A percentile compares a stretch with the other conserved stretches of the same genome.
These are phyloP conservation scores for Trypanosoma lewisi DNA, from an alignment of 208 protist genomes.

Conservation along the genomic window DNA sequence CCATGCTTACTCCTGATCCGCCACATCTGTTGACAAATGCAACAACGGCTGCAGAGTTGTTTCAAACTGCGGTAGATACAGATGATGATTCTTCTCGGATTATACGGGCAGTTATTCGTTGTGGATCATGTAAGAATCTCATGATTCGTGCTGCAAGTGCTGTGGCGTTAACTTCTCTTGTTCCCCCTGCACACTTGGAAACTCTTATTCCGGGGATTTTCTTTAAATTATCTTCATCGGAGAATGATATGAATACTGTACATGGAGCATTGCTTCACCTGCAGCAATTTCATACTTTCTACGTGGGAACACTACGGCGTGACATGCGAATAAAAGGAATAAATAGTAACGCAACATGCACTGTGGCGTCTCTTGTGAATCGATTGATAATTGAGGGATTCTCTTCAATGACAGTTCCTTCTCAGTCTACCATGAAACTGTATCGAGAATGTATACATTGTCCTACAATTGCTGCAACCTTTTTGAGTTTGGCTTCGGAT, in stretches of 20 bases:
- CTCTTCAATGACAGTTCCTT: not conserved
- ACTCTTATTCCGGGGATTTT: constrained; percentile 10
- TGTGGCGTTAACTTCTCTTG: constrained; percentile 70
- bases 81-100: constrained; percentile 30
- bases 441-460: constrained; percentile 31
- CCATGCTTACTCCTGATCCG: constrained; percentile 84
- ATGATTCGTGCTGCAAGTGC: constrained; percentile 82
- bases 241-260: constrained; percentile 38
- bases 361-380: constrained; percentile 17
- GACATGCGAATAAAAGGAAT: constrained; percentile 29
- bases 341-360: constrained; percentile 33
- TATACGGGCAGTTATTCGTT: constrained; percentile 55
- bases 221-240: not conserved
- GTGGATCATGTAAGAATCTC: constrained; percentile 52
- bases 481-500: constrained; percentile 59
- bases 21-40: constrained; percentile 36
- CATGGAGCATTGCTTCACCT: constrained; percentile 84
- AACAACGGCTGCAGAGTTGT: constrained; percentile 19
- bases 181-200: constrained; percentile 33
- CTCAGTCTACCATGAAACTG: constrained; percentile 16
- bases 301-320: constrained; percentile 65
- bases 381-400: constrained; percentile 15
- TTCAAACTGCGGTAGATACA: constrained; percentile 20
- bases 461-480: constrained; percentile 48
- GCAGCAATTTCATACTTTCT: constrained; percentile 68